Percentiles rank a stretch among this genome's conserved stretches.
Evolutionary conservation across 192 early-diverging fungal species (phyloP).

Genomic region (Rhizoclosmatium globosum): DNA sequence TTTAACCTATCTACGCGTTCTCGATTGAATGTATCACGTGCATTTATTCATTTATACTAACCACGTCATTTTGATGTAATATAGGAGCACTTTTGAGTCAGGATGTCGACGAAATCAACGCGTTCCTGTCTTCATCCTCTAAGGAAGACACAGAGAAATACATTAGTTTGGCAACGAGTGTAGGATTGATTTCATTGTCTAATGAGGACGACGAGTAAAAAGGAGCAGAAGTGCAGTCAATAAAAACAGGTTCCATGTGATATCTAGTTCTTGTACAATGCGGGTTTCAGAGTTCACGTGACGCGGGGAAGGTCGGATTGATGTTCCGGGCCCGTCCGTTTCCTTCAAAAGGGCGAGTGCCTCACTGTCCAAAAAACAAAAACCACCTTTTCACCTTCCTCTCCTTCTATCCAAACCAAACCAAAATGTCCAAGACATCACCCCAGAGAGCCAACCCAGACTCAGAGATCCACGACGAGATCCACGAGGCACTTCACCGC

Average conservation of each 20-base stretch:
- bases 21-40: background rate
- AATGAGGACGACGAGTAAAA: conserved; percentile 42
- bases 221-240: background rate
- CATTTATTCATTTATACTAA: background rate
- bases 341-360: background rate
- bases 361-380: too few relatives aligned
- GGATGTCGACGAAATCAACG: conserved; percentile 87
- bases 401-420: too few relatives aligned
- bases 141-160: conserved; percentile 80
- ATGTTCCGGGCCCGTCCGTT: background rate
- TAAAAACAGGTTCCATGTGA: background rate
- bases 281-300: background rate
- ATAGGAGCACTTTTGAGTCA: conserved; percentile 74
- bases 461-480: conserved; percentile 37
- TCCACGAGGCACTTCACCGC: conserved; percentile 73
- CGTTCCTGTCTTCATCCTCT: conserved; percentile 71
- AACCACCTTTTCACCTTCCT: too few relatives aligned
- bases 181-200: conserved; percentile 67
- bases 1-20: background rate
- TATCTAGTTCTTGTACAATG: too few relatives aligned
- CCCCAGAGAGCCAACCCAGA: conserved; percentile 5
- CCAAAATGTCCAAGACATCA: background rate
- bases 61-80: conserved; percentile 23
- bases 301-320: background rate
- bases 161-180: conserved; percentile 76